Evolutionary conservation across 176 grass and related monocot genomes (phyloP).

Genomic region (Carex littledalei): DNA sequence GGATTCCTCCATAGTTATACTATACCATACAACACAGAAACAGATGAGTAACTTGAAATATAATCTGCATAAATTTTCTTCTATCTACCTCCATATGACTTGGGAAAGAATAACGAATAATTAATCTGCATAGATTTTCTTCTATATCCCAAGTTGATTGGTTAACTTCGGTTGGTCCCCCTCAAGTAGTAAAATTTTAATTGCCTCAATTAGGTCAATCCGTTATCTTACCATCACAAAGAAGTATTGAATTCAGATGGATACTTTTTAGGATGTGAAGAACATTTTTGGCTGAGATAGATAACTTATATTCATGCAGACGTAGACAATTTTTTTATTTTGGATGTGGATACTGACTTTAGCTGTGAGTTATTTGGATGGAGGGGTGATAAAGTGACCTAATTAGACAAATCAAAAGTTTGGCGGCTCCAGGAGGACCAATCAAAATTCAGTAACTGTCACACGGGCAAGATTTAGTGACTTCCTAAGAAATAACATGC

Average conservation of each 20-base stretch:
- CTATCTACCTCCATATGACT: not conserved
- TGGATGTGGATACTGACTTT: not conserved
- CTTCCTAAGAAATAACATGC: not conserved
- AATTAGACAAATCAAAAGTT: not conserved
- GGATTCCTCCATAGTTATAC: constrained; percentile 95
- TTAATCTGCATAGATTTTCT: not conserved
- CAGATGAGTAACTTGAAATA: not conserved
- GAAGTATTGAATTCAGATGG: not conserved
- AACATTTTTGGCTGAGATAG: not conserved
- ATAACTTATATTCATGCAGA: not conserved
- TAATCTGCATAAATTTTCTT: not conserved
- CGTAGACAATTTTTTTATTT: not conserved
- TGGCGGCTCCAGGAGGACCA: not conserved
- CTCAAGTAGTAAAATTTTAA: not conserved
- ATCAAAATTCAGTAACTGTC: not conserved
- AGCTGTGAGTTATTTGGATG: not conserved
- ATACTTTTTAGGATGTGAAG: not conserved
- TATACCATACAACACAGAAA: constrained; percentile 37
- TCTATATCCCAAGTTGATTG: not conserved
- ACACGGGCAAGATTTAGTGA: not conserved
- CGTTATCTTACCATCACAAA: not conserved
- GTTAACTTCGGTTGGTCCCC: not conserved
- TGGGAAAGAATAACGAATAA: not conserved
- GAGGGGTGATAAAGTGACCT: not conserved
- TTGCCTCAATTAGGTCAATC: not conserved